A percentile compares a stretch with the other conserved stretches of the same genome.
Evolutionary conservation across 2,329 filamentous ascomycete species (phyloP).

Genomic region (Fusarium citri): DNA sequence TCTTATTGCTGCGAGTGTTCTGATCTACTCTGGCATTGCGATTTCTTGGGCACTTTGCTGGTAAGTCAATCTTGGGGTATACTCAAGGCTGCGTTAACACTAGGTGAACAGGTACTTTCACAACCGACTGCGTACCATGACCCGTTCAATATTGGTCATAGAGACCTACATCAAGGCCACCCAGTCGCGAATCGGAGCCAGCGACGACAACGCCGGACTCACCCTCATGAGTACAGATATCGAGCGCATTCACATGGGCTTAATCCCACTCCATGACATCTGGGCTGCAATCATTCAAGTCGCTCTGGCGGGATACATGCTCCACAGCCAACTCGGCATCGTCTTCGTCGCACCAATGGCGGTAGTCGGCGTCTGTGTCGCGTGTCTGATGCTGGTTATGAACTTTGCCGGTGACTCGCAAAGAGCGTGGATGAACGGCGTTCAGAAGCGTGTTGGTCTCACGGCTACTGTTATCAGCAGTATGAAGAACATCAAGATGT

Average conservation of each 20-base stretch:
- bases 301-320: conserved; percentile 58
- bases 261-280: conserved; percentile 53
- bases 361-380: conserved; percentile 51
- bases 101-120: background rate
- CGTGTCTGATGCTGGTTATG: conserved; percentile 27
- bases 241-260: conserved; percentile 54
- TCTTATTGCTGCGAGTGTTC: conserved; percentile 54
- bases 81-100: background rate
- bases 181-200: conserved; percentile 43
- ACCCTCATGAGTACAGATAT: conserved; percentile 62
- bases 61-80: conserved; percentile 38
- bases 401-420: conserved; percentile 42
- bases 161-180: conserved; percentile 51
- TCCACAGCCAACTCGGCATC: conserved; percentile 59
- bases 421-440: conserved; percentile 51
- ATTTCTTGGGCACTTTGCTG: conserved; percentile 53
- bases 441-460: conserved; percentile 51
- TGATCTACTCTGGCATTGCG: conserved; percentile 57
- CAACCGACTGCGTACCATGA: conserved; percentile 43
- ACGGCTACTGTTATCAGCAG: conserved; percentile 47
- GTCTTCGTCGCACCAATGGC: conserved; percentile 61
- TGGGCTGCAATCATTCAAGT: conserved; percentile 57
- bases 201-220: conserved; percentile 54
- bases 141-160: conserved; percentile 47
- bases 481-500: conserved; percentile 51